These are phyloP conservation scores for Serpula lacrymans DNA, from an alignment of 768 basidiomycete genomes.

Conservation along the genomic window DNA sequence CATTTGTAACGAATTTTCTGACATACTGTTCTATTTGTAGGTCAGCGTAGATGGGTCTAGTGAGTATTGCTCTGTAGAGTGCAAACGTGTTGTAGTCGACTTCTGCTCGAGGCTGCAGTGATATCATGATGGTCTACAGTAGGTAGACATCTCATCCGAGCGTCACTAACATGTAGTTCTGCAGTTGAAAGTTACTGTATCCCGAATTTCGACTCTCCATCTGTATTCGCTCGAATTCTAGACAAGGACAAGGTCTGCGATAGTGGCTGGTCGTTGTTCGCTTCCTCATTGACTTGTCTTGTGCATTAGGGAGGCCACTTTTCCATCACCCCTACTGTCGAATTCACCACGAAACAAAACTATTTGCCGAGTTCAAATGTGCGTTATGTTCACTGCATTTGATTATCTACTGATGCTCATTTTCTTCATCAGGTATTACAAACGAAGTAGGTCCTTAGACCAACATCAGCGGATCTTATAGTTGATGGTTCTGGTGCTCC, in stretches of 20 bases:
- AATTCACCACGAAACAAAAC: slow-evolving; percentile 75
- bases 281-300: slow-evolving; percentile 5
- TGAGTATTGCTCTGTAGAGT: too few species aligned
- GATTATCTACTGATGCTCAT: slow-evolving; percentile 20
- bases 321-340: slow-evolving; percentile 71
- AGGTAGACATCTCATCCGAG: not conserved
- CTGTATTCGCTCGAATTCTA: slow-evolving; percentile 84
- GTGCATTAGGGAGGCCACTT: slow-evolving; percentile 77
- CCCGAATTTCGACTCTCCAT: slow-evolving; percentile 92
- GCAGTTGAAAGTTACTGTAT: slow-evolving; percentile 90
- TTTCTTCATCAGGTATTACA: slow-evolving; percentile 61
- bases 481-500: not conserved
- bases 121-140: not conserved
- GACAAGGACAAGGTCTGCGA: slow-evolving; percentile 68
- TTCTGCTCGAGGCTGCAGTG: not conserved
- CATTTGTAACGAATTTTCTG: not conserved
- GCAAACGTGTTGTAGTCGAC: too few species aligned
- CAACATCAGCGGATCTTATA: not conserved
- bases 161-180: not conserved
- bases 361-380: slow-evolving; percentile 84
- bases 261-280: not conserved
- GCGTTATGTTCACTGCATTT: slow-evolving; percentile 14
- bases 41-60: slow-evolving; percentile 82
- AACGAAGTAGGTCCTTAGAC: slow-evolving; percentile 54
- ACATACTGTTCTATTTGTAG: slow-evolving; percentile 16